These are phyloP conservation scores for Entomortierella beljakovae DNA, from an alignment of 192 early-diverging fungal species.

Conservation along the genomic window DNA sequence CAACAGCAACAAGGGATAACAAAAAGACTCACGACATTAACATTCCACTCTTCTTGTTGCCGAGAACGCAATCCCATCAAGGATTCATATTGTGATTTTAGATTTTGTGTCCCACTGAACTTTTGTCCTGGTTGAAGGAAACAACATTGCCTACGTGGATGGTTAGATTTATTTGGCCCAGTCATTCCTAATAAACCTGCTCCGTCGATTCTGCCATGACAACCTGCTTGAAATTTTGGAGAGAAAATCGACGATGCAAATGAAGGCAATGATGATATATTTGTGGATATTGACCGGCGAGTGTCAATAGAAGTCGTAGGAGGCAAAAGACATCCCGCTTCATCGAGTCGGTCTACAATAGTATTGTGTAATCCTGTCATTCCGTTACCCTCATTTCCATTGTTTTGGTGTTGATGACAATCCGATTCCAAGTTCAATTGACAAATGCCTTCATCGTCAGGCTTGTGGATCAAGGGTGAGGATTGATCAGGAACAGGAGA, in stretches of 20 bases:
- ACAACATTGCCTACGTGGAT: conserved; percentile 44
- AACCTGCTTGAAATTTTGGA: background rate
- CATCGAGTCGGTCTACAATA: background rate
- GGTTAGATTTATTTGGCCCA: conserved; percentile 2
- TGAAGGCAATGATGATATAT: conserved; percentile 27
- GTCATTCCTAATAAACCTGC: background rate
- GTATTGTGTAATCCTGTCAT: background rate
- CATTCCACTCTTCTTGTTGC: conserved; percentile 57
- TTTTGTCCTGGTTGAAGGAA: conserved; percentile 56
- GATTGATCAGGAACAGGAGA: conserved; percentile 10
- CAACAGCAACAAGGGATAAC: background rate
- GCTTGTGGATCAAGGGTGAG: background rate
- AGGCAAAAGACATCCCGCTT: background rate
- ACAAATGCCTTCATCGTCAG: background rate
- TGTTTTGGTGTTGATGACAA: background rate
- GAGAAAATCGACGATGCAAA: conserved; percentile 29
- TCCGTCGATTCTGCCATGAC: background rate
- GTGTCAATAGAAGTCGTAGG: background rate
- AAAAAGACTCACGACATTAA: conserved; percentile 53
- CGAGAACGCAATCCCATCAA: conserved; percentile 13
- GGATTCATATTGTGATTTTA: conserved; percentile 12
- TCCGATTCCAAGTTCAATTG: background rate
- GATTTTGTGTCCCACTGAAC: conserved; percentile 53
- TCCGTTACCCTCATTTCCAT: background rate
- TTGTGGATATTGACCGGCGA: background rate